A percentile compares a stretch with the other conserved stretches of the same genome.
These are phyloP conservation scores for Macrophomina pseudophaseolina DNA, from an alignment of 2,329 filamentous ascomycete genomes.

Conservation along the genomic window DNA sequence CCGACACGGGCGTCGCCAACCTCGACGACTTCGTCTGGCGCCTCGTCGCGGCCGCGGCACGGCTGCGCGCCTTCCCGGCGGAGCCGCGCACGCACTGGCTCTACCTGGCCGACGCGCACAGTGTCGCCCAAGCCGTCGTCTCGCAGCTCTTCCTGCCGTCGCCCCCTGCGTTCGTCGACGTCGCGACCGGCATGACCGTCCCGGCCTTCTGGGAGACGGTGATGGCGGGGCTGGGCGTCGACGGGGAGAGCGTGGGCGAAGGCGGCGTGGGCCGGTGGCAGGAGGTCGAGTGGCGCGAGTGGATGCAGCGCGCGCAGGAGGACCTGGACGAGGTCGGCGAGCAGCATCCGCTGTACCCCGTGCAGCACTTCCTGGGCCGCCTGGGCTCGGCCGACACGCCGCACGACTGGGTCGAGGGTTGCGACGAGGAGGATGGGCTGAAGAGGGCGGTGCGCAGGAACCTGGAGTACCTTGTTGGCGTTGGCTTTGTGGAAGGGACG, in stretches of 20 bases:
- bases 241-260: not conserved
- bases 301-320: not conserved
- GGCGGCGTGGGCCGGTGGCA: not conserved
- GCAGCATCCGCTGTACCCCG: not conserved
- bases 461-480: not conserved
- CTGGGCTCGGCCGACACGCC: not conserved
- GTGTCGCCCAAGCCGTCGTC: not conserved
- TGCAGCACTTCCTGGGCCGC: not conserved
- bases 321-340: not conserved
- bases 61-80: not conserved
- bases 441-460: not conserved
- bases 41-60: not conserved
- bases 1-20: not conserved
- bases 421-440: not conserved
- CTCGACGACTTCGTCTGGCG: slow-evolving; percentile 3
- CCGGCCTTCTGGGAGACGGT: not conserved
- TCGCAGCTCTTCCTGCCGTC: not conserved
- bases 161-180: not conserved
- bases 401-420: not conserved
- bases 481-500: not conserved
- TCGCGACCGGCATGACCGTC: not conserved
- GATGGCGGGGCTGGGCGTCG: not conserved
- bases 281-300: not conserved
- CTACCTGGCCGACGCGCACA: not conserved
- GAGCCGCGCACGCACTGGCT: not conserved